Percentiles rank a stretch among this genome's conserved stretches.
Conservation (phyloP, 257 asterid genomes). For the Solanum okadae region DNA sequence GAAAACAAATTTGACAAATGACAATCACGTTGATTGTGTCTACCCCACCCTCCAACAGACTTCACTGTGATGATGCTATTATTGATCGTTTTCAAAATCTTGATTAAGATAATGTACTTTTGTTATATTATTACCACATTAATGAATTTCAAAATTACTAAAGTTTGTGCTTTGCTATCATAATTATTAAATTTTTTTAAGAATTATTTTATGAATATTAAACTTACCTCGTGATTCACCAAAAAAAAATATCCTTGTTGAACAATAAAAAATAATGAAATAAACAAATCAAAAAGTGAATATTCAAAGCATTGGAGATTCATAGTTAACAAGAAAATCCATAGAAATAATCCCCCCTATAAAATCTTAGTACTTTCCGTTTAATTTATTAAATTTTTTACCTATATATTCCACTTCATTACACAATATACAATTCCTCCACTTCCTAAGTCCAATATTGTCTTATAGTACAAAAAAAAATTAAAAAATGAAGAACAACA, state of each 20-base stretch:
- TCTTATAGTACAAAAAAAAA: not conserved
- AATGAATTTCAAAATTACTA: not conserved
- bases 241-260: not conserved
- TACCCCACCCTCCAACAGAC: too few species aligned
- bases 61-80: not conserved
- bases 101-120: too few species aligned
- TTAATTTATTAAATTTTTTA: not conserved
- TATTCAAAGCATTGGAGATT: not conserved
- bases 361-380: conserved; percentile 25
- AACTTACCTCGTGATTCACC: not conserved
- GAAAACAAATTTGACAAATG: too few species aligned
- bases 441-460: not conserved
- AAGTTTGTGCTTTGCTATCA: not conserved
- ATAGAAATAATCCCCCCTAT: conserved; percentile 12
- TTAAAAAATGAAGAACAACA: not conserved
- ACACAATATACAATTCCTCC: conserved; percentile 16
- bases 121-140: not conserved
- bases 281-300: not conserved
- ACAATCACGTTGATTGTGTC: too few species aligned
- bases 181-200: too few species aligned
- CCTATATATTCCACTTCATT: conserved; percentile 3
- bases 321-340: conserved; percentile 19
- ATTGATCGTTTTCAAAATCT: too few species aligned
- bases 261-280: not conserved
- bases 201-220: not conserved